A percentile compares a stretch with the other conserved stretches of the same genome.
phyloP scores from a whole-genome alignment of 768 basidiomycete genomes.

The Amanita jacksonii region DNA sequence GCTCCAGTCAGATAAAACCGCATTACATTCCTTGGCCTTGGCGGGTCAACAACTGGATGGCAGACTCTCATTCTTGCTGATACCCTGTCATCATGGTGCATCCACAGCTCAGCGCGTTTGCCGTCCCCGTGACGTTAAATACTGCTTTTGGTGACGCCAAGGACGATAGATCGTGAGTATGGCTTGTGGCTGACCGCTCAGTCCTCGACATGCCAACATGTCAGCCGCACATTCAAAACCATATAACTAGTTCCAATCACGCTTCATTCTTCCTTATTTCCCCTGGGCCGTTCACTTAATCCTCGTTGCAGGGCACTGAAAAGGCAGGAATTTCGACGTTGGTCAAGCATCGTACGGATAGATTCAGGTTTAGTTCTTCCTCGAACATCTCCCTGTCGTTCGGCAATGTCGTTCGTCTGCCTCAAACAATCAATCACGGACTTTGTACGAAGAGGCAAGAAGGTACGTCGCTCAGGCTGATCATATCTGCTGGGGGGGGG shows the following conservation, averaged over 20 bases:
- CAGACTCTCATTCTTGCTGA: neutral
- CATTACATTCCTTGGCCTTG: constrained; percentile 2
- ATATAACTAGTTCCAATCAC: neutral
- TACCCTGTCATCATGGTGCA: neutral
- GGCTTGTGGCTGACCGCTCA: constrained; percentile 4
- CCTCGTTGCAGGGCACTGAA: neutral
- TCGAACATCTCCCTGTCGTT: neutral
- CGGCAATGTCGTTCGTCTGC: constrained; percentile 1
- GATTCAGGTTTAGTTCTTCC: too few relatives aligned
- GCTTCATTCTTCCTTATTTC: neutral
- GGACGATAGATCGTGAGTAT: constrained; percentile 1
- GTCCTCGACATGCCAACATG: constrained; percentile 4
- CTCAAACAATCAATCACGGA: constrained; percentile 8
- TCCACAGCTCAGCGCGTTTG: neutral
- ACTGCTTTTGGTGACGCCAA: constrained; percentile 3
- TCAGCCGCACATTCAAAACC: neutral
- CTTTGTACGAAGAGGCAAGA: constrained; percentile 7
- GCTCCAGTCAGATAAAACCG: neutral
- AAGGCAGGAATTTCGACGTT: too few relatives aligned
- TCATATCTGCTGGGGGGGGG: neutral
- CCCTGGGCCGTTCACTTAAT: neutral
- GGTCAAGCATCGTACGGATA: too few relatives aligned
- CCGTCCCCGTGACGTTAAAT: too few relatives aligned
- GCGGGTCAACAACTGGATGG: neutral
- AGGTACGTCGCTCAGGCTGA: constrained; percentile 5